Evolutionary conservation across 225 moss, liverwort and hornwort species (phyloP), one percentile per base, ranked within the genome.

Genomic region (Pseudoscleropodium purum): DNA sequence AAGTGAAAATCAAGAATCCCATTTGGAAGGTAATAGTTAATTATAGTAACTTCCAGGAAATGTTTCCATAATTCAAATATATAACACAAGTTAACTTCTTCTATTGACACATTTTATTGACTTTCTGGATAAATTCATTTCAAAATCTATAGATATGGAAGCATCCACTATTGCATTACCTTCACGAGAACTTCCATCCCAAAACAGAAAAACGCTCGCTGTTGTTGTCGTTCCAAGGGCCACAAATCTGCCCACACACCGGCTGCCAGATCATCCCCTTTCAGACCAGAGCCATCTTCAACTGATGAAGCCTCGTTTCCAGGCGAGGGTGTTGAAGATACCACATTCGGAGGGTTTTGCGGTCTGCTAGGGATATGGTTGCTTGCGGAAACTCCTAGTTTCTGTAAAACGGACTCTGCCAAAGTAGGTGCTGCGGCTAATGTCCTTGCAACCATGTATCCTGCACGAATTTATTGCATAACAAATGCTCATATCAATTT

Each of bases 111-210:
- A 80, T 3, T 60, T 60, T 29, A 19, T 39, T 60, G 41, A 39
- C 29, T 39, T 79, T 60, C 60, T 29, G 41, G 19, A 81, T 13
- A 41, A 81, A 34, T 52, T 68, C 29, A n/a, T 84, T 84, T 68
- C 29, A 67, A n/a, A 18, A 51, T 27, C n/a, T 51, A 18, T 5
- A 66, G 37, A 51, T 18, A 34, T 68, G 37, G 18, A 51, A 29
- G 67, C n/a, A 84, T 26, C 29, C 29, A 52, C 17, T 68, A 26
- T 47, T 37, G 83, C 65, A 67, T 86, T 81, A 97, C 99, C 96
- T 97, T 99, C 14, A 99, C 88, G 80, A 99, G 97, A 43, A 99
- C 99, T 85, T 99, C 97, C 99, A 99, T 99, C 86, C 99, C 99
- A 86, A 99, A 99, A 86, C 99, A 99, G 92, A 99, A 99, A 86